Conservation (phyloP, 2,329 filamentous ascomycete species). For the Helotiales sp. region DNA sequence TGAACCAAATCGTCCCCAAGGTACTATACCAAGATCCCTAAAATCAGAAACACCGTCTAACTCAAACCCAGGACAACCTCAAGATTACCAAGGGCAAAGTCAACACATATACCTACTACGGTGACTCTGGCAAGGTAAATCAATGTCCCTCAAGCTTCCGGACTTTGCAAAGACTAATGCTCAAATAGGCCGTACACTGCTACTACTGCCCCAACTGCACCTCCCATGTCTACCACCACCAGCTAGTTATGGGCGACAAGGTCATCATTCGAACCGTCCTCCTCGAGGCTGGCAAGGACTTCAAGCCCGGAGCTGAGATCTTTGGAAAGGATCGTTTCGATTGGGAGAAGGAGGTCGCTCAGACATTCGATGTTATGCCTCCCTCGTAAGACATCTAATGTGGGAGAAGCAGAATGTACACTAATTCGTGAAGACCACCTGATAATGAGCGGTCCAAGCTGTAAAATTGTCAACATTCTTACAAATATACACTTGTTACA, state of each 20-base stretch:
- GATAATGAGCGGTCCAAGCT: background rate
- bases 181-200: conserved; percentile 55
- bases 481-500: too few relatives aligned
- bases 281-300: conserved; percentile 46
- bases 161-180: conserved; percentile 8
- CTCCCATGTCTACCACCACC: conserved; percentile 53
- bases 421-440: background rate
- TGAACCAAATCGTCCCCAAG: conserved; percentile 42
- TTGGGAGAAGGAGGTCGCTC: conserved; percentile 53
- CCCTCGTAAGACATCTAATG: conserved; percentile 31
- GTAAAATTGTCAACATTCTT: background rate
- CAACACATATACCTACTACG: conserved; percentile 55
- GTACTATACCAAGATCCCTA: background rate
- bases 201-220: conserved; percentile 60
- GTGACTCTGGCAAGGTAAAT: conserved; percentile 46
- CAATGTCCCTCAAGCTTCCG: background rate
- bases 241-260: conserved; percentile 50
- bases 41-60: background rate
- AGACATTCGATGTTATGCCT: conserved; percentile 46
- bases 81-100: conserved; percentile 52
- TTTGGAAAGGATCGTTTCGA: conserved; percentile 50
- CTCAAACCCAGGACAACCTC: conserved; percentile 39
- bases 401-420: background rate
- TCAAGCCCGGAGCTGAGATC: conserved; percentile 53
- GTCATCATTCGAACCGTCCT: conserved; percentile 53